These are phyloP conservation scores for Tetrapisispora pingtungensis DNA, from an alignment of 805 yeast species.

Conservation along the genomic window DNA sequence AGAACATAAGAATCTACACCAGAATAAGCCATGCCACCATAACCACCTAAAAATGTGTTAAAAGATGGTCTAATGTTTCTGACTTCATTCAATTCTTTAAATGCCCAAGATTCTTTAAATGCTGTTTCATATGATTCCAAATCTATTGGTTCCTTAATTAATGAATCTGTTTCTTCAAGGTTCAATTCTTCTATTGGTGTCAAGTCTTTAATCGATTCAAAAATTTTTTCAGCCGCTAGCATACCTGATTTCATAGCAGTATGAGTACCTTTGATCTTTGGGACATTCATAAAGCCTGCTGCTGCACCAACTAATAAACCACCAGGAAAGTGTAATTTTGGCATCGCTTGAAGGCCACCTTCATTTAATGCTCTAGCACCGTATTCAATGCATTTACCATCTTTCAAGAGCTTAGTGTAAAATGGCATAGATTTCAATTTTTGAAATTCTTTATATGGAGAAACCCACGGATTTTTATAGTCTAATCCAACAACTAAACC, in stretches of 20 bases:
- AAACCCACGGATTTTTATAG: conserved; percentile 86
- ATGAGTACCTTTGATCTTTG: conserved; percentile 95
- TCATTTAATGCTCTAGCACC: conserved; percentile 96
- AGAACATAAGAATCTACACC: conserved; percentile 75
- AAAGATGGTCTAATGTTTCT: conserved; percentile 93
- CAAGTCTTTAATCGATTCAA: conserved; percentile 39
- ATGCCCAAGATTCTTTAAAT: conserved; percentile 73
- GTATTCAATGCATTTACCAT: conserved; percentile 88
- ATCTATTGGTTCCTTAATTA: conserved; percentile 36
- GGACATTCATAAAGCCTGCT: conserved; percentile 96
- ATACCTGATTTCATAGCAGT: conserved; percentile 95
- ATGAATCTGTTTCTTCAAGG: conserved; percentile 32
- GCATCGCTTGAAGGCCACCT: conserved; percentile 93
- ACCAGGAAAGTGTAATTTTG: conserved; percentile 87
- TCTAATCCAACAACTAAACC: conserved; percentile 95
- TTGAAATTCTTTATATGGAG: conserved; percentile 95
- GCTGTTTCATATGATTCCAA: conserved; percentile 52
- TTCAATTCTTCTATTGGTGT: conserved; percentile 34
- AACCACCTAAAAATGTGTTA: conserved; percentile 58
- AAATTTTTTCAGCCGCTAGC: conserved; percentile 84
- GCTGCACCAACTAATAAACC: conserved; percentile 91
- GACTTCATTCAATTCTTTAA: conserved; percentile 70
- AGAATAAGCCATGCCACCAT: conserved; percentile 76
- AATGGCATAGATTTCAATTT: conserved; percentile 86
- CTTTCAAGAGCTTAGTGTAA: conserved; percentile 61